Conservation (phyloP, 495 filamentous ascomycete genomes). For the Wilcoxina mikolae region DNA sequence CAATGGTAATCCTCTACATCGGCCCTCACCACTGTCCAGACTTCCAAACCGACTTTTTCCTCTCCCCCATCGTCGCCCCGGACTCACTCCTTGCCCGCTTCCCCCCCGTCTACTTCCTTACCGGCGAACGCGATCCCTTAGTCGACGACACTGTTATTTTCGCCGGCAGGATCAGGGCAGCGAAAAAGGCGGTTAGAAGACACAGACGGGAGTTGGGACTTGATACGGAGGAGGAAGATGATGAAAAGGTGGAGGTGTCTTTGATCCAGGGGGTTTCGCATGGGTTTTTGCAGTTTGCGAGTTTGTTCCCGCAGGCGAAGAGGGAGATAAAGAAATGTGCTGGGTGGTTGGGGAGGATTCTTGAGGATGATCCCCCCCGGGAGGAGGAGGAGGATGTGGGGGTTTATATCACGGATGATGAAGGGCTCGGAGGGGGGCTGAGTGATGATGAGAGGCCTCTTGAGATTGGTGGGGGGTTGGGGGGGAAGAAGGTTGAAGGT, state of each 20-base stretch:
- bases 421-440: conserved; percentile 14
- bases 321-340: conserved; percentile 60
- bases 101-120: conserved; percentile 84
- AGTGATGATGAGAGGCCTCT: conserved; percentile 23
- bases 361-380: conserved; percentile 38
- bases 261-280: conserved; percentile 80
- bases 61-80: conserved; percentile 79
- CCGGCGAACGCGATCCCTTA: conserved; percentile 85
- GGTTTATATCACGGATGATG: conserved; percentile 16
- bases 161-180: conserved; percentile 68
- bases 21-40: conserved; percentile 85
- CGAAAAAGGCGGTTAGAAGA: conserved; percentile 54
- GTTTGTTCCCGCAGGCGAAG: conserved; percentile 74
- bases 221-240: conserved; percentile 26
- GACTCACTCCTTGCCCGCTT: conserved; percentile 67
- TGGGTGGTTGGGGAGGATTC: conserved; percentile 61
- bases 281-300: conserved; percentile 82
- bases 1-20: conserved; percentile 97
- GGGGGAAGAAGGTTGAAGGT: conserved; percentile 7
- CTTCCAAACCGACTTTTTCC: conserved; percentile 76
- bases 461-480: conserved; percentile 18
- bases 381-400: conserved; percentile 23
- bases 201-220: conserved; percentile 50
- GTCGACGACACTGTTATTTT: conserved; percentile 97
- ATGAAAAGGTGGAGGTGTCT: conserved; percentile 49